These are phyloP conservation scores for Eragrostis nindensis DNA, from an alignment of 176 grass and related monocot species.

Conservation along the genomic window DNA sequence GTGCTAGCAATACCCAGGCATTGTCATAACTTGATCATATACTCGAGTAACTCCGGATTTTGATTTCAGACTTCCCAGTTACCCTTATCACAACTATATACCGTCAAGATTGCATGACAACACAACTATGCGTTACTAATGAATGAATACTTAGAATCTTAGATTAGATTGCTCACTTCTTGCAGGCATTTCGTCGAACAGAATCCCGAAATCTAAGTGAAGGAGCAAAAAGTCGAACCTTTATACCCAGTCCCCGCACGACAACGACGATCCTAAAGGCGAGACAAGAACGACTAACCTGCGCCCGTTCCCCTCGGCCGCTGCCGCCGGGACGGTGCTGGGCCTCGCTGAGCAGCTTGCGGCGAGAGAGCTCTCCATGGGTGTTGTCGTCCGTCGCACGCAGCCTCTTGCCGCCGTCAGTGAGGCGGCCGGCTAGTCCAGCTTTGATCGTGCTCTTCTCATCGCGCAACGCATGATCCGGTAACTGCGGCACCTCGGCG, in stretches of 20 bases:
- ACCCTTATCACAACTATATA: not conserved
- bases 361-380: conserved; percentile 35
- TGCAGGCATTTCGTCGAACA: conserved; percentile 37
- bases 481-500: no score
- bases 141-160: not conserved
- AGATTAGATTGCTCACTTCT: not conserved
- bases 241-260: not conserved
- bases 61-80: not conserved
- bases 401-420: conserved; percentile 46
- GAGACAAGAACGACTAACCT: conserved; percentile 14
- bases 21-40: not conserved
- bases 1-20: not conserved
- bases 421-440: no score
- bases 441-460: no score
- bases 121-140: not conserved
- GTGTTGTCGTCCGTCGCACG: not conserved
- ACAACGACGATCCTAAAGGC: not conserved
- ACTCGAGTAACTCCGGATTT: not conserved
- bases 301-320: not conserved
- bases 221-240: not conserved
- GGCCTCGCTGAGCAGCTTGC: conserved; percentile 2
- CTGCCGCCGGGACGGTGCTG: not conserved
- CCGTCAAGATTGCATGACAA: not conserved
- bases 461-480: no score
- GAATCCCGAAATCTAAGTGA: conserved; percentile 10